Percentiles rank a stretch among this genome's conserved stretches.
Evolutionary conservation across 2,329 filamentous ascomycete species (phyloP).

Genomic region (Cytospora mali): DNA sequence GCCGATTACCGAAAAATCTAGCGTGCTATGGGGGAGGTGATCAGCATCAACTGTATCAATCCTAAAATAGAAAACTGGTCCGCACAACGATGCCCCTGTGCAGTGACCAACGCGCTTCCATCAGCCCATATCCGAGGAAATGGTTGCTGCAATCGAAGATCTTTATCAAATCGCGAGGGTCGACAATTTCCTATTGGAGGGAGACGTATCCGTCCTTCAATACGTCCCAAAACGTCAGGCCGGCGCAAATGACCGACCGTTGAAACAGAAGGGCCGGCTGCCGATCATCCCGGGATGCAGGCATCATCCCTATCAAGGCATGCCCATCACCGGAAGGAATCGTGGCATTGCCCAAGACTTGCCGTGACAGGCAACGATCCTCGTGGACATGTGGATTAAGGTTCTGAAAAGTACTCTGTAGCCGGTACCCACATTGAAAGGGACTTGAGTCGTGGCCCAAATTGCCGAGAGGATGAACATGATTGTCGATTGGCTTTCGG

Average conservation of each 20-base stretch:
- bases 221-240: neutral
- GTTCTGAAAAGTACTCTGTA: conserved; percentile 3
- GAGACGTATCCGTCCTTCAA: conserved; percentile 4
- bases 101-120: neutral
- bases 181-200: neutral
- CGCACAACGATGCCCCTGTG: too few species aligned
- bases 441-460: conserved; percentile 20
- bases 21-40: conserved; percentile 1
- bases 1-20: conserved; percentile 28
- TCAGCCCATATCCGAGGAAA: neutral
- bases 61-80: conserved; percentile 4
- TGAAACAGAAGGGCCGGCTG: conserved; percentile 17
- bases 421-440: conserved; percentile 17
- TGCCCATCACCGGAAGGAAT: conserved; percentile 23
- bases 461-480: neutral
- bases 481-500: neutral
- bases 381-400: conserved; percentile 17
- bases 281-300: conserved; percentile 18
- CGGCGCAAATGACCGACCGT: conserved; percentile 19
- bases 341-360: conserved; percentile 21
- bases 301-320: conserved; percentile 15
- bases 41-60: conserved; percentile 1
- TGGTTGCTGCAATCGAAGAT: neutral
- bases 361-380: conserved; percentile 21
- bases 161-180: neutral